Evolutionary conservation across 1,284 basidiomycete species (phyloP).

Genomic region (Bondarzewia mesenterica): DNA sequence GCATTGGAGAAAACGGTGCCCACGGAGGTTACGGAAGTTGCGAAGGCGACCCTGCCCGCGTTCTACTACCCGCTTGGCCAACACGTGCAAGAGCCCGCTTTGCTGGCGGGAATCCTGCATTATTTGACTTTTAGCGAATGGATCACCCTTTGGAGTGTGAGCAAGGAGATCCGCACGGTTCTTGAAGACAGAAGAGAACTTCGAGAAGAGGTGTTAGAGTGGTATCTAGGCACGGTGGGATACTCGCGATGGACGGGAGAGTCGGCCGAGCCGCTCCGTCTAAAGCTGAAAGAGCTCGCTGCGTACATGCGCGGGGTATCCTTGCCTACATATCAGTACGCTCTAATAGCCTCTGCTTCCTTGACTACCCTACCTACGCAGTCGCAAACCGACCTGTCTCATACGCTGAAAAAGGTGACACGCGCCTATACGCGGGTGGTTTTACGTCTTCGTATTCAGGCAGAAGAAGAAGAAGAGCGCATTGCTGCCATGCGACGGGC

Average conservation of each 20-base stretch:
- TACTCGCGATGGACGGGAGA: conserved; percentile 56
- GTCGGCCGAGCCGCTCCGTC: conserved; percentile 48
- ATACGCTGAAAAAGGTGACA: conserved; percentile 45
- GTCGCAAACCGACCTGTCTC: conserved; percentile 31
- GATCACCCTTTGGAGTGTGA: conserved; percentile 47
- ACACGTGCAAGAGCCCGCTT: conserved; percentile 40
- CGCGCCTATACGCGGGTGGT: conserved; percentile 71
- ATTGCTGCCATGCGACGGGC: conserved; percentile 21
- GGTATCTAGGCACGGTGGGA: conserved; percentile 60
- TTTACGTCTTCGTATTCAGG: conserved; percentile 64
- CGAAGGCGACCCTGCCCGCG: conserved; percentile 21
- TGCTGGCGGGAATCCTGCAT: conserved; percentile 44
- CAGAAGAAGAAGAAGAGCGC: conserved; percentile 40
- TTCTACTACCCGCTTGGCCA: conserved; percentile 45
- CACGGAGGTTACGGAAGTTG: conserved; percentile 15
- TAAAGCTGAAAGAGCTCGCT: conserved; percentile 67
- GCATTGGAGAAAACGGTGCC: conserved; percentile 33
- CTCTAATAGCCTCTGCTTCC: conserved; percentile 39
- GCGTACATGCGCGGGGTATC: conserved; percentile 73
- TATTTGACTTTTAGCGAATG: conserved; percentile 62
- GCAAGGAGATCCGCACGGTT: conserved; percentile 39
- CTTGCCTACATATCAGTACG: conserved; percentile 64
- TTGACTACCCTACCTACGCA: conserved; percentile 17
- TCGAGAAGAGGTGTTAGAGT: conserved; percentile 56
- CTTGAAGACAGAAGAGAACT: conserved; percentile 43